Base-by-base conservation (phyloP, 768 basidiomycete species). In the Royoungia palumana region DNA sequence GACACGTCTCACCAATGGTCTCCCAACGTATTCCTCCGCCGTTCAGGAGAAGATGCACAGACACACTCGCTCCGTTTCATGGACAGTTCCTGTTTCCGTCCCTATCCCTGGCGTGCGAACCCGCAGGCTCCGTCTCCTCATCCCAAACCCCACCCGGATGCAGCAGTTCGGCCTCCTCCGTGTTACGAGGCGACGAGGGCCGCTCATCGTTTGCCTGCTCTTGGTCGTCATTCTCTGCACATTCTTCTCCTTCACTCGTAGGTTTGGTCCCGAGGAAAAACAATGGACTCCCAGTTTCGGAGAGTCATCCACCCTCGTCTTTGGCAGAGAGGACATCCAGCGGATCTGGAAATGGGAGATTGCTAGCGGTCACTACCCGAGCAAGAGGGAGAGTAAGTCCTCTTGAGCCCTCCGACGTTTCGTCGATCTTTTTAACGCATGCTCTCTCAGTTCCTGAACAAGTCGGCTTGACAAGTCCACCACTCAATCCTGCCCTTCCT, bases 331-430 rank as follows among this genome's bases (percentile, higher is more conserved):
- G 49, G 93, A 97, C 61, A 64, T 96, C 35, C 89, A 87, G 60
- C 77, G 85, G 48, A 89, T 99, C 67, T 98, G 94, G 94, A 75
- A 84, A 51, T 98, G 94, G 94, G 95, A 99, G 70, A 79, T 98
- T 48, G 73, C 82, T 27, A 89, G 90, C 54, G 96, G 96, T 1
- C 94, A 96, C 70, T 93, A 93, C 73, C 95, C 95, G 9, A 94
- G 89, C 69, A 76, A 80, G 46, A 77, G 80, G 48, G 75, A 77
- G 58, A 79, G 94, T 92, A 68, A 62, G 89, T 77, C 46, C 24
- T 27, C 47, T 20, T 10, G 5, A 44, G 9, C 41, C 1, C 17
- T 28, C 5, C 35, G 9, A n/a, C 13, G 30, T 5, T 37, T 20
- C 38, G 14, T 35, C 1, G 10, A 6, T 37, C 21, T 39, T 36